These are phyloP conservation scores for Hericium alpestre DNA, from an alignment of 768 basidiomycete species.

Conservation along the genomic window DNA sequence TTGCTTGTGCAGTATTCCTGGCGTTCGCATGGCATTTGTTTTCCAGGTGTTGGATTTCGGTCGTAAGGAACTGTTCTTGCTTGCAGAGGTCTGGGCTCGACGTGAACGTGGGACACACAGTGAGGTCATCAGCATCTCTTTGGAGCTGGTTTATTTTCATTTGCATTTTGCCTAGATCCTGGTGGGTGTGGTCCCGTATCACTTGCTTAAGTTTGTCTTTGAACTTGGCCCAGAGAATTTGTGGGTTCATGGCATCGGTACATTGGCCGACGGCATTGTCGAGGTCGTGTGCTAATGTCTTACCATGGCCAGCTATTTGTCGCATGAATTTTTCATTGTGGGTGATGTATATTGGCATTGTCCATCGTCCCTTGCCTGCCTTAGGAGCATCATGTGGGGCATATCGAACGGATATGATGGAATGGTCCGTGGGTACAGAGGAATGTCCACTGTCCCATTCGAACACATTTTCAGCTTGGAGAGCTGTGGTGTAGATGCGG, in stretches of 20 bases:
- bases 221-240: background rate
- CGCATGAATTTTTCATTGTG: background rate
- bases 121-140: background rate
- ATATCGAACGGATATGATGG: background rate
- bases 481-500: background rate
- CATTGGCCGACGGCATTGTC: too few relatives aligned
- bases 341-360: background rate
- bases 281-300: too few relatives aligned
- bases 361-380: slow-evolving; percentile 1
- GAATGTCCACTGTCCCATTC: background rate
- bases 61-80: background rate
- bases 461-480: background rate
- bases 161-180: background rate
- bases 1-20: background rate
- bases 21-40: background rate
- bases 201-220: background rate
- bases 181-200: background rate
- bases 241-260: background rate
- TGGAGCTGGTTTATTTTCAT: background rate
- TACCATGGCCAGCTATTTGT: too few relatives aligned
- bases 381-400: background rate
- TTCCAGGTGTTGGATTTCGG: background rate
- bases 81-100: background rate
- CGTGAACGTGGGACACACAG: background rate
- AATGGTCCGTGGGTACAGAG: background rate